Evolutionary conservation across 129 eudicot genomes (phyloP), one percentile per base, ranked within the genome.

Genomic region (Silybum marianum): DNA sequence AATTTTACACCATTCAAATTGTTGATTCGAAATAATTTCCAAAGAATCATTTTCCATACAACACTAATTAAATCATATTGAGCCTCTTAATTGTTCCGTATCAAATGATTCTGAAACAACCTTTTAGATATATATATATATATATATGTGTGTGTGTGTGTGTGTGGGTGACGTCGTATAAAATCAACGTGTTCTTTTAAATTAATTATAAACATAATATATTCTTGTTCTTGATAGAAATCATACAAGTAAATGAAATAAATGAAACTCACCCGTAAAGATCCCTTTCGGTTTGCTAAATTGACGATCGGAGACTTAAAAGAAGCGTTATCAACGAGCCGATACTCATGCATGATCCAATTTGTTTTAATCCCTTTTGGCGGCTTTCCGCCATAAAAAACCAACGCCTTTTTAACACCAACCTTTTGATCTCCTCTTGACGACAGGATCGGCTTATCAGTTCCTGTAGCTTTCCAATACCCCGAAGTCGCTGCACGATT

Each of bases 311-410:
- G 83, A 10, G 79, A 39, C 86, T 78, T 83, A 78, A 83, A 84
- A 79, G 84, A 66, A 68, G 67, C 72, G 54, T 68, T 51, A 67
- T 84, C 80, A 70, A 68, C 67, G 0, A 84, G 87, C 36, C 93
- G 86, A 78, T 90, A 90, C 81, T 90, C 93, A 74, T 90, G 89
- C 93, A 90, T 90, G 79, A 90, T 90, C 93, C 89, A 90, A 40
- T 86, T 90, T 26, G 88, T 90, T 79, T 89, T 85, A 66, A 90
- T 90, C 30, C 93, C 93, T 84, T 90, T 90, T 0, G 91, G 93
- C 3, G 93, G 91, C 67, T 90, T 87, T 21, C 93, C 93, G 26
- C 88, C 87, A 72, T 90, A 90, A 82, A 90, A 90, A 44, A 90
- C 91, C 7, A 87, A 73, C 26, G 93, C 89, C 69, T 90, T 90